phyloP scores from a whole-genome alignment of 2,329 filamentous ascomycete genomes.

The Ophiostoma sp. region DNA sequence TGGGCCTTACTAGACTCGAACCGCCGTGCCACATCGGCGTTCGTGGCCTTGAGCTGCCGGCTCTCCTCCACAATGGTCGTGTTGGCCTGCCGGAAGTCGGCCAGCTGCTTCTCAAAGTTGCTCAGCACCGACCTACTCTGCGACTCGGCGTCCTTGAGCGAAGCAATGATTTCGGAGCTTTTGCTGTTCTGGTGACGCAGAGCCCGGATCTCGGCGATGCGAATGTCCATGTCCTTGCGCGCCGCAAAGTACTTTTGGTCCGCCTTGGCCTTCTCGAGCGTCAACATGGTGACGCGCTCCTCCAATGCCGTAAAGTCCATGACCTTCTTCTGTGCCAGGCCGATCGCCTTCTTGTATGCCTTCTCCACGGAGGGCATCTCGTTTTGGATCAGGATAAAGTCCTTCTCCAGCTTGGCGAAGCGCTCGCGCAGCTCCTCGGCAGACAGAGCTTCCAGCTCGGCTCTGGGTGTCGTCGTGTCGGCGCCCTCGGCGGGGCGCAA shows the following conservation, averaged over 20 bases:
- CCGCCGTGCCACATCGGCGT: slow-evolving; percentile 67
- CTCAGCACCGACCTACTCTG: slow-evolving; percentile 72
- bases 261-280: slow-evolving; percentile 90
- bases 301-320: slow-evolving; percentile 74
- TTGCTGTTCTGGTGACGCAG: slow-evolving; percentile 82
- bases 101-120: slow-evolving; percentile 88
- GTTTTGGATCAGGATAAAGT: slow-evolving; percentile 80
- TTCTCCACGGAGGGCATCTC: slow-evolving; percentile 87
- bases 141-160: slow-evolving; percentile 86
- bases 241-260: slow-evolving; percentile 98
- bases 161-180: slow-evolving; percentile 88
- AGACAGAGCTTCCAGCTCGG: slow-evolving; percentile 59
- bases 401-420: slow-evolving; percentile 72
- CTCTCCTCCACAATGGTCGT: slow-evolving; percentile 69
- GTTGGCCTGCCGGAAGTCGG: slow-evolving; percentile 78
- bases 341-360: slow-evolving; percentile 87
- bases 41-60: slow-evolving; percentile 71
- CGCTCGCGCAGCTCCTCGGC: slow-evolving; percentile 72
- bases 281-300: slow-evolving; percentile 71
- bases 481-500: slow-evolving; percentile 55
- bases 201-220: slow-evolving; percentile 75
- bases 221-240: slow-evolving; percentile 88
- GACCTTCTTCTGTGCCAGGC: slow-evolving; percentile 82
- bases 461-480: slow-evolving; percentile 46
- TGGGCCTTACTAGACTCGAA: slow-evolving; percentile 74